Conservation (phyloP, 306 rosid species). For the Cicer bijugum region DNA sequence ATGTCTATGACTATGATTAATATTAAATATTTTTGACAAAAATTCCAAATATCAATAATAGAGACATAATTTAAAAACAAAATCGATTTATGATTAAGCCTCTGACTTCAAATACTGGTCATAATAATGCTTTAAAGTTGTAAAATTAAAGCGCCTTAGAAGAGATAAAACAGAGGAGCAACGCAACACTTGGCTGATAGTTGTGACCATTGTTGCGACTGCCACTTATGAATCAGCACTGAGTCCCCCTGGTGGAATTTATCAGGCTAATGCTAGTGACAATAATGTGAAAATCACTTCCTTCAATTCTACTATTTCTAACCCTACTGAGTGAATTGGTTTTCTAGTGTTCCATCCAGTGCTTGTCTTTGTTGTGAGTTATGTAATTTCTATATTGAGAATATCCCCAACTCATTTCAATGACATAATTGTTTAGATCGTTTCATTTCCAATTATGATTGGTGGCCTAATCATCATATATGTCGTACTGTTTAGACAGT, state of each 20-base stretch:
- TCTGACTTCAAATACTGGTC: neutral
- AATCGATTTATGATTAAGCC: conserved; percentile 33
- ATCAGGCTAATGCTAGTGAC: neutral
- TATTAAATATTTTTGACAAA: no score
- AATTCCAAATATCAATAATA: no score
- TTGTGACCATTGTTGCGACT: neutral
- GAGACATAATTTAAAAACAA: no score
- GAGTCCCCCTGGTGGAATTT: neutral
- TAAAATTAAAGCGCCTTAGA: no score
- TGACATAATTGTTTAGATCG: neutral
- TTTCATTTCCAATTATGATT: neutral
- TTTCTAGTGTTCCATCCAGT: neutral
- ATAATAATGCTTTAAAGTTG: neutral
- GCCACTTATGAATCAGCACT: neutral
- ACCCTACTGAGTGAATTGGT: neutral
- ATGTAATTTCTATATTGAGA: neutral
- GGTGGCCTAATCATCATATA: neutral
- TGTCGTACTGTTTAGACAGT: neutral
- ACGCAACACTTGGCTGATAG: neutral
- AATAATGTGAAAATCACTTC: neutral
- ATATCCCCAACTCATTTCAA: neutral
- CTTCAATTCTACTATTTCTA: neutral
- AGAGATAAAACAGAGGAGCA: neutral
- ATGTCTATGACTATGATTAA: no score
- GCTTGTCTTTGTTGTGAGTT: rapidly evolving